A percentile compares a stretch with the other conserved stretches of the same genome.
phyloP scores from a whole-genome alignment of 306 rosid genomes.

The Luffa acutangula region DNA sequence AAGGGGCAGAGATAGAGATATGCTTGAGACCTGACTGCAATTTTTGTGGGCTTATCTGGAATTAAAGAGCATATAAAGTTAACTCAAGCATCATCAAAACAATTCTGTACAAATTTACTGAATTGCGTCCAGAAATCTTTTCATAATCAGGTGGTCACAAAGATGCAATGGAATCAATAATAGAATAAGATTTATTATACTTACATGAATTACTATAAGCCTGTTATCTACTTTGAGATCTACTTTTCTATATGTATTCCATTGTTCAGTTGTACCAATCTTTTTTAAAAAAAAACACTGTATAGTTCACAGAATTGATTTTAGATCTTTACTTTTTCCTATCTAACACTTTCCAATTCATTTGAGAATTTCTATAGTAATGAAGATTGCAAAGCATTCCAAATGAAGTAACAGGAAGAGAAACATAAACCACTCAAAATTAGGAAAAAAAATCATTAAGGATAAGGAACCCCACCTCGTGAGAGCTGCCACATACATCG shows the following conservation, averaged over 20 bases:
- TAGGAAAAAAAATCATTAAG: neutral
- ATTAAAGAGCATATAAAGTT: neutral
- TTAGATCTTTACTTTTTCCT: neutral
- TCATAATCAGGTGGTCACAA: neutral
- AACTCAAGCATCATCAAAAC: neutral
- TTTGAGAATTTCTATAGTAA: neutral
- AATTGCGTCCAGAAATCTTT: neutral
- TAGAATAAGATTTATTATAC: neutral
- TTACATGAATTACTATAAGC: neutral
- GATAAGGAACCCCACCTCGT: constrained; percentile 31
- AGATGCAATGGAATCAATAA: neutral
- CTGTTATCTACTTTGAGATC: neutral
- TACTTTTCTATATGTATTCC: neutral
- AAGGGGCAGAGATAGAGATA: neutral
- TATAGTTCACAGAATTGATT: neutral
- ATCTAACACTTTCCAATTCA: neutral
- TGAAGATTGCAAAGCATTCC: neutral
- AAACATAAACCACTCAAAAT: neutral
- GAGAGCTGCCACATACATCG: constrained; percentile 22
- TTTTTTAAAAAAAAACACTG: neutral
- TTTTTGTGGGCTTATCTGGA: neutral
- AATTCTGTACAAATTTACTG: neutral
- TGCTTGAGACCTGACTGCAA: neutral
- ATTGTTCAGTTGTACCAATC: neutral
- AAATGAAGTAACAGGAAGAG: neutral